Evolutionary conservation across 2,329 filamentous ascomycete species (phyloP), one percentile per base, ranked within the genome.

Genomic region (Aspergillus persii): DNA sequence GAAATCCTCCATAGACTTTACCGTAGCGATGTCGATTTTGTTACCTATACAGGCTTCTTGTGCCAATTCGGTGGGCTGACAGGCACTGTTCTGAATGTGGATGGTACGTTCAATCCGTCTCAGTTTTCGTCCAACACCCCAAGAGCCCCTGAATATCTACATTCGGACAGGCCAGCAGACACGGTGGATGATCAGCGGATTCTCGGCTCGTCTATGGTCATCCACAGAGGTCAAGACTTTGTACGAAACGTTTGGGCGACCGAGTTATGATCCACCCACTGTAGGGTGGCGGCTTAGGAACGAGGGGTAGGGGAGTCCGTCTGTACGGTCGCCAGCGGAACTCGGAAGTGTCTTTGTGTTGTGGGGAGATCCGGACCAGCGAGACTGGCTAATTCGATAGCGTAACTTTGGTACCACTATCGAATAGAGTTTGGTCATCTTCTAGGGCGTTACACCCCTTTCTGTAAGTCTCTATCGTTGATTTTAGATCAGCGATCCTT

Each of bases 151-250:
- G 3, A 66, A 64, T 33, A 60, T 69, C 33, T 68, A 60, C 51
- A 39, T 69, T 23, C 50, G 61, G 50, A 44, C 54, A 23, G 48
- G 54, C 39, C 47, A 41, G 1, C 61, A 66, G 29, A 53, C 49
- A 33, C 44, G 54, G 11, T 69, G 54, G 63, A 61, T 60, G 30
- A 65, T 68, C 29, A 57, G 61, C 15, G 61, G 63, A 3, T 69
- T 69, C 46, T 66, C 56, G 33, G 57, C 52, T 2, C 62, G 26
- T 41, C 18, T 66, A 11, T 51, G 27, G 8, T 62, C 54, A 2
- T 54, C 67, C 41, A 49, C 54, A 18, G 54, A 49, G 26, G 44
- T 39, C 9, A 51, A 67, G 50, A 48, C 53, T 26, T 52, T 67
- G 0, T 8, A 51, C 15, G 41, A 55, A 6, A 39, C 52, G 11